These are phyloP conservation scores for Chaetoceros muelleri DNA, from an alignment of 108 stramenopile genomes.

Conservation along the genomic window DNA sequence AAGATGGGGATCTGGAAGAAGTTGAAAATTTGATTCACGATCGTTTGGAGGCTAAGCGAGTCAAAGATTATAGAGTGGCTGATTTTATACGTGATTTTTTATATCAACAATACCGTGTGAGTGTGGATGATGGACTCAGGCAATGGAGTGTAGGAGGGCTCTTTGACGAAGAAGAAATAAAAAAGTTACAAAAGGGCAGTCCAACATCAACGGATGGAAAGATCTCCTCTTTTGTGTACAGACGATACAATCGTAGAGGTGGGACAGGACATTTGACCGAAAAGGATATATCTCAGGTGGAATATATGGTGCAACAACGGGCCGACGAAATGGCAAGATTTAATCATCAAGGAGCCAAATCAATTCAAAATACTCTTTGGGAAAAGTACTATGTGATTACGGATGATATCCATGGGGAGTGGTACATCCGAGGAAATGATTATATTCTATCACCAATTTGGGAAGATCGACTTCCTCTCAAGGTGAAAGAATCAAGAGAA, in stretches of 20 bases:
- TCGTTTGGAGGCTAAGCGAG: slow-evolving; percentile 28
- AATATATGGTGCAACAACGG: not conserved
- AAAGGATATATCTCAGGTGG: not conserved
- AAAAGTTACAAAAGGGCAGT: not conserved
- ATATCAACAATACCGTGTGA: slow-evolving; percentile 21
- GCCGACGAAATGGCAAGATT: not conserved
- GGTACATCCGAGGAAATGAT: not conserved
- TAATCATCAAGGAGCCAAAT: not conserved
- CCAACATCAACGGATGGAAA: not conserved
- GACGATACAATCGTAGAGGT: not conserved
- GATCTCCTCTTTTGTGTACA: not conserved
- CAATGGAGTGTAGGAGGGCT: slow-evolving; percentile 28
- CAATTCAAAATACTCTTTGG: not conserved
- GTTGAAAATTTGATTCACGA: slow-evolving; percentile 13
- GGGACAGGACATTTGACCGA: not conserved
- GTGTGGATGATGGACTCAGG: slow-evolving; percentile 31
- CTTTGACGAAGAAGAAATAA: not conserved
- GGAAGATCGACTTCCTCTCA: not conserved
- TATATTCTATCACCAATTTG: not conserved
- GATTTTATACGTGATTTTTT: slow-evolving; percentile 47
- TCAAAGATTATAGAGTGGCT: slow-evolving; percentile 33
- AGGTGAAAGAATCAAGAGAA: not conserved
- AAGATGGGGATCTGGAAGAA: not conserved
- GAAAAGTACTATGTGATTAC: not conserved
- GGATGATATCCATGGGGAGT: not conserved